Conservation (phyloP, 441 rosid genomes). For the Corymbia citriodora region DNA sequence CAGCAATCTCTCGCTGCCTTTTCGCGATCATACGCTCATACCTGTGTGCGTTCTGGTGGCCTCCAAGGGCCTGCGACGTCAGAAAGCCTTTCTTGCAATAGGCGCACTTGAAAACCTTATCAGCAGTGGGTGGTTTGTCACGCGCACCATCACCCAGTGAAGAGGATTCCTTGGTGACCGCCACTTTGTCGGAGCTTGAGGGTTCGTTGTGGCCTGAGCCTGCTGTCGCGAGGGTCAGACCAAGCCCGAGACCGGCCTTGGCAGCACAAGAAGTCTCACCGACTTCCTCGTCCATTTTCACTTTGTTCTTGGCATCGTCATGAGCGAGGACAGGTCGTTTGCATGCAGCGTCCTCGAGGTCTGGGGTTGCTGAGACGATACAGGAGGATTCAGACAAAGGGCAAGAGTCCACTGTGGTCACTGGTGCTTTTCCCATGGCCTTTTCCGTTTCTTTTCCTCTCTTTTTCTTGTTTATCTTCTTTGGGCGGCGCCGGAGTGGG, state of each 20-base stretch:
- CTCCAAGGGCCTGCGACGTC: background rate
- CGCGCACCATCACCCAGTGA: background rate
- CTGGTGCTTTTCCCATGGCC: background rate
- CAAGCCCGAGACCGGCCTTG: background rate
- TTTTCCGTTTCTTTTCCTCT: background rate
- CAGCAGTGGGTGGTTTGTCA: background rate
- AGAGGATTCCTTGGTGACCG: background rate
- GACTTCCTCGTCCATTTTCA: background rate
- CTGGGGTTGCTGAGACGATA: background rate
- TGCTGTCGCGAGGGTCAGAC: background rate
- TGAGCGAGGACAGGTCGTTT: background rate
- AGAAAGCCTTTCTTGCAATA: background rate
- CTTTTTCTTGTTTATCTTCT: background rate
- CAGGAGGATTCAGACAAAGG: background rate
- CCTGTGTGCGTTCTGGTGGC: slow-evolving; percentile 5
- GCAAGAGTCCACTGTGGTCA: background rate
- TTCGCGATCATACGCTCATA: background rate
- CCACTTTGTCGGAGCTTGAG: background rate
- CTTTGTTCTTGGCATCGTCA: background rate
- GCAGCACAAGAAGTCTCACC: background rate
- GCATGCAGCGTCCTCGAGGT: background rate
- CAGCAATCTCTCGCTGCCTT: background rate
- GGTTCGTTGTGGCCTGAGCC: background rate
- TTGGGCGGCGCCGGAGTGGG: background rate
- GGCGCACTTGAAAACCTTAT: background rate